These are phyloP conservation scores for Backusella macrospora DNA, from an alignment of 192 early-diverging fungal genomes.

Conservation along the genomic window DNA sequence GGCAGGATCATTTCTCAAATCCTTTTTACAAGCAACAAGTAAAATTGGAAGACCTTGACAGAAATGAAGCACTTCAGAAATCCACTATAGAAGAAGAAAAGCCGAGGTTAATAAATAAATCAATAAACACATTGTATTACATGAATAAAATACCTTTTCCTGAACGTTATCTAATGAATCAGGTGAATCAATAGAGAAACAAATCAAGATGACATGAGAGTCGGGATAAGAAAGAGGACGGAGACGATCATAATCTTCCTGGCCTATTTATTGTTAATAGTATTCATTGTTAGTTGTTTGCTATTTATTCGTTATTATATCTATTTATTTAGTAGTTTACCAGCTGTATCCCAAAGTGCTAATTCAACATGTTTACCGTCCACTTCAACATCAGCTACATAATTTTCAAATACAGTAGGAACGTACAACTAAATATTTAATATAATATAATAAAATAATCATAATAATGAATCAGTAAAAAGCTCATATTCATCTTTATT, in stretches of 20 bases:
- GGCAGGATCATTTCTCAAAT: conserved; percentile 78
- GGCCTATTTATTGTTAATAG: conserved; percentile 50
- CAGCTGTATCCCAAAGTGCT: conserved; percentile 95
- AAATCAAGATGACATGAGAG: conserved; percentile 90
- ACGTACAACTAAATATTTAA: conserved; percentile 55
- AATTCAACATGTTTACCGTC: conserved; percentile 88
- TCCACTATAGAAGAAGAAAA: conserved; percentile 63
- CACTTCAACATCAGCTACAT: conserved; percentile 84
- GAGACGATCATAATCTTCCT: conserved; percentile 96
- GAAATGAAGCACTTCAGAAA: conserved; percentile 87
- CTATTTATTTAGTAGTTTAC: conserved; percentile 13
- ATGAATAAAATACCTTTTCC: conserved; percentile 51
- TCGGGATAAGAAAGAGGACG: conserved; percentile 91
- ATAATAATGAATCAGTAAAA: background rate
- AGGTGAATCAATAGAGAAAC: conserved; percentile 84
- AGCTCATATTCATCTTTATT: too few species aligned
- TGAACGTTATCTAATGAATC: conserved; percentile 82
- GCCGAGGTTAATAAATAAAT: background rate
- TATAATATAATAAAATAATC: too few species aligned
- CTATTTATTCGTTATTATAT: background rate
- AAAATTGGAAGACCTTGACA: conserved; percentile 83
- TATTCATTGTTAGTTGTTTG: background rate
- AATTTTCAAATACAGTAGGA: conserved; percentile 95
- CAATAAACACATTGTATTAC: background rate
- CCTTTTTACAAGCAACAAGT: conserved; percentile 87